phyloP scores from a whole-genome alignment of 768 basidiomycete genomes.

The Strobilomyces echinocephalus region DNA sequence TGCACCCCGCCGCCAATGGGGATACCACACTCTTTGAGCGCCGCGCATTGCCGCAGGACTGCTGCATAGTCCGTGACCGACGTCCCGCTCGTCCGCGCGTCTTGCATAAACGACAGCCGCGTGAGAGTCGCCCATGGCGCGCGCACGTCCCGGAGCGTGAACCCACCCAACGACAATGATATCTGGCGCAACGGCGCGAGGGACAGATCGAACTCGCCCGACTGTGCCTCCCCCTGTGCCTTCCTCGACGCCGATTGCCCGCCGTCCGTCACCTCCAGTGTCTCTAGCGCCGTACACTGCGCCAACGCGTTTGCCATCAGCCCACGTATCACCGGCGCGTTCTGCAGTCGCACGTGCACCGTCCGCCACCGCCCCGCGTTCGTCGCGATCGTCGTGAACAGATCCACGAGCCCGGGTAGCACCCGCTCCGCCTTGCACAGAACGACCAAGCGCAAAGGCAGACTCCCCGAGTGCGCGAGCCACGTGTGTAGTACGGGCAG shows the following conservation, averaged over 20 bases:
- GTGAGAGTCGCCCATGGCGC: conserved; percentile 19
- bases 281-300: conserved; percentile 14
- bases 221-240: not conserved
- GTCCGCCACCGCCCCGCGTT: conserved; percentile 18
- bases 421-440: conserved; percentile 19
- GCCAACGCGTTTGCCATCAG: conserved; percentile 8
- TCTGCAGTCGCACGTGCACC: conserved; percentile 19
- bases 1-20: conserved; percentile 8
- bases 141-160: conserved; percentile 14
- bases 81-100: conserved; percentile 16
- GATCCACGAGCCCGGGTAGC: conserved; percentile 16
- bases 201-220: conserved; percentile 13
- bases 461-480: conserved; percentile 19
- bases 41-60: conserved; percentile 18
- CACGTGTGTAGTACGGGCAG: conserved; percentile 18
- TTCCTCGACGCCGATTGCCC: conserved; percentile 9
- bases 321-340: conserved; percentile 13
- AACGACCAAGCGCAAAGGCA: conserved; percentile 18
- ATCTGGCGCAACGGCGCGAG: conserved; percentile 13
- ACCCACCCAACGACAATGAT: conserved; percentile 18
- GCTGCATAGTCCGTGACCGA: conserved; percentile 19
- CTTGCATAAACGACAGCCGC: conserved; percentile 22
- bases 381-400: conserved; percentile 17
- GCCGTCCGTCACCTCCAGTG: conserved; percentile 18
- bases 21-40: conserved; percentile 20